Base-by-base conservation (phyloP, 495 filamentous ascomycete genomes). In the Echria macrotheca region DNA sequence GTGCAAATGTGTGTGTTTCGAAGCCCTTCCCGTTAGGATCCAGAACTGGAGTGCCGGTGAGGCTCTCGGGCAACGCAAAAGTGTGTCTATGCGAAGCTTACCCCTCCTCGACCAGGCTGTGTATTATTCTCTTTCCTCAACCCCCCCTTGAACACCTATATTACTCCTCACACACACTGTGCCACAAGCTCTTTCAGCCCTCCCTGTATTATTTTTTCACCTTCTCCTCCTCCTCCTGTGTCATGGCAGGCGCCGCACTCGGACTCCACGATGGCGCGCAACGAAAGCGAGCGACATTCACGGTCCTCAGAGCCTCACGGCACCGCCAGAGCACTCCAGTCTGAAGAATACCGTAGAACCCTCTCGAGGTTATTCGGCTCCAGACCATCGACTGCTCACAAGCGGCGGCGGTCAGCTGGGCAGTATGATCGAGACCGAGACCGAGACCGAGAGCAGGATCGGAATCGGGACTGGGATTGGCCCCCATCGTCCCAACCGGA, bases 231-330 rank as follows among this genome's bases (percentile, higher is more conserved):
- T n/a, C n/a, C n/a, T n/a, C n/a, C n/a, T n/a, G 36, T 41, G 37
- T 49, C 24, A 50, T 43, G 47, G 47, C 33, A 43, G 25, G 15
- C 47, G 10, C 32, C 24, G 17, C 28, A 21, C 24, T 10, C 6
- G 12, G 15, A 43, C 33, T 5, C 18, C 15, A 35, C 28, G 14
- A 51, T 51, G 49, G 40, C 28, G 39, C 48, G 18, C 11, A 24
- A 33, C 48, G 40, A 44, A 44, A 31, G 21, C 33, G 40, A 50
- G 39, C 49, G 49, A 42, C 39, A 41, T 21, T 39, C 15, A 28
- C 31, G 23, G 18, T 17, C 40, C 12, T 14, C 49, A n/a, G 41
- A 43, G 21, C n/a, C 31, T 31, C 40, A 10, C 22, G 23, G 29
- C 29, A 36, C 32, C 28, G 45, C 32, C 49, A 51, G 45, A 41